Evolutionary conservation across 441 rosid species (phyloP).

Genomic region (Dalechampia spathulata): DNA sequence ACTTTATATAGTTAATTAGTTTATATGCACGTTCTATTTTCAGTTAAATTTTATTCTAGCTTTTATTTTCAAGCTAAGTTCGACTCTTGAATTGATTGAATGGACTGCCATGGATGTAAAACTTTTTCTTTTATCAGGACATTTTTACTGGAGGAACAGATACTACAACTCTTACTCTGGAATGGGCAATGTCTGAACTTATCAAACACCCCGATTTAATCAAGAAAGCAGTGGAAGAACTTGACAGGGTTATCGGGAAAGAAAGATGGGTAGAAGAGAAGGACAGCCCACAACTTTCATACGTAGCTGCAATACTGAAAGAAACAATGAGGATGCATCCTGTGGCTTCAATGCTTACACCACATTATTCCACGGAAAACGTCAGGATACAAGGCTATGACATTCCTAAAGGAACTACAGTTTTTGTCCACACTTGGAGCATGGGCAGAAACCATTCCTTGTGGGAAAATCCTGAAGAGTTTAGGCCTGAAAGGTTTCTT

Average conservation of each 20-base stretch:
- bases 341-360: constrained; percentile 33
- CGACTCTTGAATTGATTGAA: no score
- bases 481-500: constrained; percentile 42
- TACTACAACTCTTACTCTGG: constrained; percentile 35
- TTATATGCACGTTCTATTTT: no score
- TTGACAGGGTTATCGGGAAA: constrained; percentile 25
- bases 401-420: constrained; percentile 28
- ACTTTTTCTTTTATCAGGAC: no score
- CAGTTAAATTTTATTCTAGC: no score
- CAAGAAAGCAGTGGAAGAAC: constrained; percentile 30
- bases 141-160: constrained; percentile 41
- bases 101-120: no score
- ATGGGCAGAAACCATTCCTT: constrained; percentile 36
- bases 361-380: constrained; percentile 30
- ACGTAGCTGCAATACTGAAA: constrained; percentile 31
- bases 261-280: constrained; percentile 36
- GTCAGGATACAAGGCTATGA: constrained; percentile 27
- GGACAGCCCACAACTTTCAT: constrained; percentile 30
- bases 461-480: constrained; percentile 41
- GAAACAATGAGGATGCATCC: constrained; percentile 52
- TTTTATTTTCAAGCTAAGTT: no score
- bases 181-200: constrained; percentile 46
- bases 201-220: constrained; percentile 26
- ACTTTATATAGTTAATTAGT: no score
- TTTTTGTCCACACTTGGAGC: constrained; percentile 44